Evolutionary conservation across 2,329 filamentous ascomycete species (phyloP), one percentile per base, ranked within the genome.

Genomic region (Talaromyces atroroseus): DNA sequence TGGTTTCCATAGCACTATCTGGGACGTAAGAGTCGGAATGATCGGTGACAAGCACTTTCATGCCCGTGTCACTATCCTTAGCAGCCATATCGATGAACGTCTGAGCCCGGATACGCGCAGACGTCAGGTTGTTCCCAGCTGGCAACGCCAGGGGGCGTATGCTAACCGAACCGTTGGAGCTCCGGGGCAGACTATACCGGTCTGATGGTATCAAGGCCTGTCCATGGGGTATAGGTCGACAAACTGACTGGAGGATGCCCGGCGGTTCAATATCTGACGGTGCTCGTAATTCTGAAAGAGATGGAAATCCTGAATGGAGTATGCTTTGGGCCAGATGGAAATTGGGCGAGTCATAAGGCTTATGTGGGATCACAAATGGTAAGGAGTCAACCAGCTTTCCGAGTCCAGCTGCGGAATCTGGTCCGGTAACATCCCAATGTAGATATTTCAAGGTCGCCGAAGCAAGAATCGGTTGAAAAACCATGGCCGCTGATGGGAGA

Each of bases 351-450:
- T 74, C 66, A 50, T 61, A 60, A 20, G 67, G 65, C 53, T 65
- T 69, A 0, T 66, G 64, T 6, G 68, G 63, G 34, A 69, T 68
- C 10, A 67, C 64, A 57, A 74, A 74, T 4, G 73, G 71, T 34
- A 67, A 63, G 18, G 63, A 68, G 53, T 74, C 71, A 34, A n/a
- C 10, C n/a, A 73, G 62, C 55, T 68, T 66, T 45, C 66, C 71
- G 36, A 74, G 66, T 11, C 70, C 69, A 32, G 68, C 67, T 36
- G 63, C 64, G 16, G 71, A 65, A 47, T 74, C 67, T 14, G 72
- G 71, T 49, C 72, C 70, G 4, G 71, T 69, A 36, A 77, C 65
- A 62, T 84, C 82, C 81, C 82, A 84, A 62, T 85, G 82, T 2
- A 85, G 67, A 59, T 75, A 76, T 54, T 71, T 71, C 11, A 85